phyloP scores from a whole-genome alignment of 2,329 filamentous ascomycete species.

The Colletotrichum acutatum region DNA sequence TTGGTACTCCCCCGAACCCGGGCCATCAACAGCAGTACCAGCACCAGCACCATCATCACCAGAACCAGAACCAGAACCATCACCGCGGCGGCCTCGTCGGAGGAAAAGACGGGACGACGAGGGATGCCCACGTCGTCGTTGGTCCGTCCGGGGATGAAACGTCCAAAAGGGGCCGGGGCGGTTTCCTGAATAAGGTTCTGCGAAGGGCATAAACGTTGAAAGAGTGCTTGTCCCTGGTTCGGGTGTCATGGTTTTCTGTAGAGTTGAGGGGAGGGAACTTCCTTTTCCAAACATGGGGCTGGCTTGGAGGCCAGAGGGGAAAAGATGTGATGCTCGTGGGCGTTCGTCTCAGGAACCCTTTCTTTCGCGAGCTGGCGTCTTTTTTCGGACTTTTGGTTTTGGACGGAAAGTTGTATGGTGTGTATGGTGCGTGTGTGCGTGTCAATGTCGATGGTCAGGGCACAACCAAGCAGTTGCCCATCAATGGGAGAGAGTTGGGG shows the following conservation, averaged over 20 bases:
- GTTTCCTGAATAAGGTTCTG: conserved; percentile 50
- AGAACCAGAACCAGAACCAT: neutral
- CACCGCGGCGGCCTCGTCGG: conserved; percentile 3
- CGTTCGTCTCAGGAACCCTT: neutral
- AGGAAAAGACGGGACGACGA: conserved; percentile 27
- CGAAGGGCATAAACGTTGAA: conserved; percentile 39
- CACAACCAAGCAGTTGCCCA: neutral
- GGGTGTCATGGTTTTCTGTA: neutral
- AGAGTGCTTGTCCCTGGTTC: neutral
- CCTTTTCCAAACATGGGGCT: neutral
- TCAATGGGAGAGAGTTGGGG: neutral
- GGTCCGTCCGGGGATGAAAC: conserved; percentile 30
- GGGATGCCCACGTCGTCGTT: conserved; percentile 8
- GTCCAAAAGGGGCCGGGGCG: conserved; percentile 43
- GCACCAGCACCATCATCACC: neutral
- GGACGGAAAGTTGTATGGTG: neutral
- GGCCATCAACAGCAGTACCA: neutral
- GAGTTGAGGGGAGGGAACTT: neutral
- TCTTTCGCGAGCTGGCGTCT: neutral
- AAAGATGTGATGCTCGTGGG: neutral
- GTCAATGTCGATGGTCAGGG: neutral
- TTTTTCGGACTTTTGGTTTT: neutral
- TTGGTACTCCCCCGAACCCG: neutral
- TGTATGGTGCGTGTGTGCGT: neutral
- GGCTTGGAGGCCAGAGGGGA: neutral